Percentiles rank a stretch among this genome's conserved stretches.
Conservation (phyloP, 805 yeast genomes). For the Kregervanrija fluxuum region DNA sequence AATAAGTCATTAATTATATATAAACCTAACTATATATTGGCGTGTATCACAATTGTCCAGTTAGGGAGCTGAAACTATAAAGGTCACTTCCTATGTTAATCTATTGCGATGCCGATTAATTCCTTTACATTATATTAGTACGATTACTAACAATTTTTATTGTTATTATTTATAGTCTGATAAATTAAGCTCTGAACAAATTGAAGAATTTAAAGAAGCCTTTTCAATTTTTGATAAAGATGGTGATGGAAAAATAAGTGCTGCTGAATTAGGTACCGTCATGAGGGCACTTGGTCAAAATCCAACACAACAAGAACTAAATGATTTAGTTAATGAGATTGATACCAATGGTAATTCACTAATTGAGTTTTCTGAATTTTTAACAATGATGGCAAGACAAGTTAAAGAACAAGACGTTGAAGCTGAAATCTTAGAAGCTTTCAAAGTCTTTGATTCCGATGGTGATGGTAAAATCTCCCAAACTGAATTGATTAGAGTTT, state of each 20-base stretch:
- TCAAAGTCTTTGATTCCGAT: constrained; percentile 93
- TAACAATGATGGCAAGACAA: constrained; percentile 85
- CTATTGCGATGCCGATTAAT: too few relatives aligned
- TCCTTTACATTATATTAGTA: too few relatives aligned
- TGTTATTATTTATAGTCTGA: constrained; percentile 45
- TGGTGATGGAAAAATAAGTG: constrained; percentile 93
- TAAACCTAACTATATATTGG: too few relatives aligned
- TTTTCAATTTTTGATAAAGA: constrained; percentile 95
- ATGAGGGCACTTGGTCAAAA: constrained; percentile 99
- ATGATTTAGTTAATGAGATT: constrained; percentile 95
- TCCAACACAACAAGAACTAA: constrained; percentile 92
- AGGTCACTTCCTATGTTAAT: too few relatives aligned
- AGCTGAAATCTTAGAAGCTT: constrained; percentile 95
- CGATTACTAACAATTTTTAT: too few relatives aligned
- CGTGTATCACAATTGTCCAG: too few relatives aligned
- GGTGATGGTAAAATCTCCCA: constrained; percentile 97
- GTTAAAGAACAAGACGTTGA: constrained; percentile 96
- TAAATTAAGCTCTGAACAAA: constrained; percentile 90
- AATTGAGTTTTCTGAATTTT: constrained; percentile 75
- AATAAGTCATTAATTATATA: too few relatives aligned
- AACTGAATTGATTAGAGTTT: constrained; percentile 92
- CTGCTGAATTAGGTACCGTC: constrained; percentile 93
- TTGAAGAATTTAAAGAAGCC: constrained; percentile 95
- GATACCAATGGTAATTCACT: constrained; percentile 92
- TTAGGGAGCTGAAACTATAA: too few relatives aligned